A percentile compares a stretch with the other conserved stretches of the same genome.
Evolutionary conservation across 345 rosid genomes (phyloP).

Genomic region (Syzygium grande): DNA sequence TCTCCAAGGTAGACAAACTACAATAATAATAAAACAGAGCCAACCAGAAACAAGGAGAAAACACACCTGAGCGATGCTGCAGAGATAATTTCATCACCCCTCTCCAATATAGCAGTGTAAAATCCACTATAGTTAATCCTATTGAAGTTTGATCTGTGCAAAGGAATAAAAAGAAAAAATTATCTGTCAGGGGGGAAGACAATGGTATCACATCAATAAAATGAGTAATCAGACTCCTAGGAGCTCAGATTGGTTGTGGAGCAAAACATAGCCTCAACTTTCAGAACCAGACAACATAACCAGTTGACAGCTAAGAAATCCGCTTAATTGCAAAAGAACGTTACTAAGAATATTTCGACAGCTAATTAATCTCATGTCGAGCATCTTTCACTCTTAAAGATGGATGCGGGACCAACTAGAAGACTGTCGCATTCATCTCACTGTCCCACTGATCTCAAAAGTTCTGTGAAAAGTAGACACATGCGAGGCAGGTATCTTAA

Average conservation of each 20-base stretch:
- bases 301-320: background rate
- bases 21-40: background rate
- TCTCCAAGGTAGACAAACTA: background rate
- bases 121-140: conserved; percentile 72
- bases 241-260: background rate
- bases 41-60: background rate
- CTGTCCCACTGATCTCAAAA: background rate
- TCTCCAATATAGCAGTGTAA: conserved; percentile 71
- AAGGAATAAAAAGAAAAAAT: background rate
- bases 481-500: background rate
- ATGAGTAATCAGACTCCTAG: background rate
- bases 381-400: background rate
- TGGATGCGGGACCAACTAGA: background rate
- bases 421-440: background rate
- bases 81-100: conserved; percentile 84
- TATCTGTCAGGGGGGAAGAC: background rate
- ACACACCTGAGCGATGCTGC: conserved; percentile 79
- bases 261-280: background rate
- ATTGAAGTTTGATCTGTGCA: conserved; percentile 67
- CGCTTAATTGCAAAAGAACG: background rate
- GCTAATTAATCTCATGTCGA: background rate
- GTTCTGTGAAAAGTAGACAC: background rate
- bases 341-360: background rate
- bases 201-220: background rate
- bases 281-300: background rate